These are phyloP conservation scores for Lasiosphaeris hirsuta DNA, from an alignment of 495 filamentous ascomycete species.

Conservation along the genomic window DNA sequence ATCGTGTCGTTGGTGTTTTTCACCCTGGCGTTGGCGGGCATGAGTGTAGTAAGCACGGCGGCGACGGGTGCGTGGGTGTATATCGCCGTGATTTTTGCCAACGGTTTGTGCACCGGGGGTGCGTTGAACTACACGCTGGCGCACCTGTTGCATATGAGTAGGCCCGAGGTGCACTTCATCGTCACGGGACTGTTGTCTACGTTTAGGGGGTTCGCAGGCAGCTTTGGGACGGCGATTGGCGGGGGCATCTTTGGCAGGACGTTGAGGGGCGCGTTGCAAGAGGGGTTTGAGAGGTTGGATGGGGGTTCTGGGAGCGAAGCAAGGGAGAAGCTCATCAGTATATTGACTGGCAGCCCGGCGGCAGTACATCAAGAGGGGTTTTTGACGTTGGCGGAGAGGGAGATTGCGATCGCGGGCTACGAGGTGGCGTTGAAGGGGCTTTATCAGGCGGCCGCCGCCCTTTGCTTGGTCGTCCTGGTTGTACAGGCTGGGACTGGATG, in stretches of 20 bases:
- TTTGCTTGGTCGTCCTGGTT: slow-evolving; percentile 52
- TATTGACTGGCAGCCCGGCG: slow-evolving; percentile 66
- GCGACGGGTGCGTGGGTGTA: slow-evolving; percentile 45
- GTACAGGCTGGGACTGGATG: slow-evolving; percentile 71
- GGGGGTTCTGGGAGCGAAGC: slow-evolving; percentile 34
- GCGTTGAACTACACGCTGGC: slow-evolving; percentile 74
- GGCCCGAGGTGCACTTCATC: slow-evolving; percentile 61
- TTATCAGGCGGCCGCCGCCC: slow-evolving; percentile 53
- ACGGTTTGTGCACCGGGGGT: slow-evolving; percentile 67
- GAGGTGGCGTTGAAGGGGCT: slow-evolving; percentile 54
- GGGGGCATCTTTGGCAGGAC: slow-evolving; percentile 68
- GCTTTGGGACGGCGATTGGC: slow-evolving; percentile 72
- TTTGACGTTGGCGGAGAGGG: slow-evolving; percentile 46
- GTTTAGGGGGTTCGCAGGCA: slow-evolving; percentile 70
- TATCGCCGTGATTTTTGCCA: slow-evolving; percentile 55
- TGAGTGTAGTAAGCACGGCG: slow-evolving; percentile 51
- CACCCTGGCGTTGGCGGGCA: slow-evolving; percentile 43
- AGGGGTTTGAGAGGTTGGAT: slow-evolving; percentile 50
- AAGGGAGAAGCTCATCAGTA: slow-evolving; percentile 55
- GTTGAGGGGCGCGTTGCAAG: slow-evolving; percentile 51
- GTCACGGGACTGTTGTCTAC: slow-evolving; percentile 67
- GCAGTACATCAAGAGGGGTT: slow-evolving; percentile 50
- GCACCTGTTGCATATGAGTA: slow-evolving; percentile 68
- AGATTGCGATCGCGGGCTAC: slow-evolving; percentile 62
- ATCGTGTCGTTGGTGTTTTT: slow-evolving; percentile 55